phyloP scores from a whole-genome alignment of 2,329 filamentous ascomycete genomes.

The Westerdykella ornata region DNA sequence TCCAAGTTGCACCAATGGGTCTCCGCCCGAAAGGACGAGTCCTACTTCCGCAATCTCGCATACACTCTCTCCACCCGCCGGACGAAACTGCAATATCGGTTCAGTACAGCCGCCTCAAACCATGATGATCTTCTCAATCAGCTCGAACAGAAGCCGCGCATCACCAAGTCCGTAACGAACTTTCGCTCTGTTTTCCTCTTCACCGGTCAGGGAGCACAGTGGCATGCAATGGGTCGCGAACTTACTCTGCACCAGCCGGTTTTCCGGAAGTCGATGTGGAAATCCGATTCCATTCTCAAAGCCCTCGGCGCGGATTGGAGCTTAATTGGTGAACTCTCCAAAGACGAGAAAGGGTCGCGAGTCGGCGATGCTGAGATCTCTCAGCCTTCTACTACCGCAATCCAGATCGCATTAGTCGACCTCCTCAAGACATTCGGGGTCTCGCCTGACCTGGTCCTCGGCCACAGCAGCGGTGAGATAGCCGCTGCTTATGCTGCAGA shows the following conservation, averaged over 20 bases:
- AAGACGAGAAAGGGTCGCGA: constrained; percentile 4
- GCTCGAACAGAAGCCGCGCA: not conserved
- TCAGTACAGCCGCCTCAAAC: not conserved
- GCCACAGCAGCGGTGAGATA: constrained; percentile 22
- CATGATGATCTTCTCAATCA: not conserved
- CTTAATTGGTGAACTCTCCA: constrained; percentile 11
- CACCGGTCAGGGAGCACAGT: constrained; percentile 43
- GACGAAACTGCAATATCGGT: constrained; percentile 6
- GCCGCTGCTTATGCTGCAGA: constrained; percentile 17
- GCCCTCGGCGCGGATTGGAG: constrained; percentile 7
- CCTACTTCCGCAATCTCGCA: not conserved
- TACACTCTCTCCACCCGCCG: constrained; percentile 9
- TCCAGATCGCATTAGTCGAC: constrained; percentile 18
- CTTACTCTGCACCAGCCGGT: constrained; percentile 22
- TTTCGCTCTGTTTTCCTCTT: constrained; percentile 26
- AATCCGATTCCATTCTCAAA: constrained; percentile 4
- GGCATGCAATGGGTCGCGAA: constrained; percentile 37
- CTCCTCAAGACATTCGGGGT: constrained; percentile 8
- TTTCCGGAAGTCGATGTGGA: constrained; percentile 8
- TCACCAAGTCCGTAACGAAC: not conserved
- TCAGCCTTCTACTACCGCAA: constrained; percentile 12
- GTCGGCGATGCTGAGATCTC: constrained; percentile 12
- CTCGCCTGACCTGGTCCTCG: constrained; percentile 11
- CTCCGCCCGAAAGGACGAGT: no score
- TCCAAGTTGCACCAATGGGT: no score